Base-by-base conservation (phyloP, 2,329 filamentous ascomycete species). In the Penicillium sp. region DNA sequence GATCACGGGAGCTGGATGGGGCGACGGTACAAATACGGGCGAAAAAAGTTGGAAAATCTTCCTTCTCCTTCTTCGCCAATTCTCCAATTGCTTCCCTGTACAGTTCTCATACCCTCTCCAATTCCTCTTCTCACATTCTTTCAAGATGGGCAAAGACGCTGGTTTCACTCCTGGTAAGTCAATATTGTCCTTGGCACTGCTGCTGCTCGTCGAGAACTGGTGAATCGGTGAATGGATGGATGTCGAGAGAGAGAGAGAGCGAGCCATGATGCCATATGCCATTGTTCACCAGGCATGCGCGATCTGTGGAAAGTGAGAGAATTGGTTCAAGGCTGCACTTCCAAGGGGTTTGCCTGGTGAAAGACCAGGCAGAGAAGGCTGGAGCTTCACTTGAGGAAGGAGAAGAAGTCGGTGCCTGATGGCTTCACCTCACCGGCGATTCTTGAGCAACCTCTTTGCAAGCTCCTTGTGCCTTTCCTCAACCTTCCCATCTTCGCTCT, bases 1-100 rank as follows among this genome's bases (percentile, higher is more conserved):
- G 67, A 72, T 75, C 72, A 74, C 73, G 73, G 73, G 72, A 72
- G 65, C 56, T 56, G 59, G 64, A 66, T 68, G 70, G 70, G 66
- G 67, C 68, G 55, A 60, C 69, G 62, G 62, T 74, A 74, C 70
- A 74, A 75, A 74, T 73, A 70, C 66, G 22, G 10, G 36, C n/a
- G 11, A n/a, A 18, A 41, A 41, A 52, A 33, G 63, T 62, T 59
- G 64, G 64, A 70, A 70, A 71, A 70, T 70, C 70, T 75, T 70
- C 66, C 65, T 69, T 67, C 58, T 61, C 60, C 53, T 58, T 64
- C 54, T 39, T 35, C 36, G 31, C 52, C 65, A 50, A 53, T 58
- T 55, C 59, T 55, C 60, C 37, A 62, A 57, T 55, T 47, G 18
- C 49, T 33, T 56, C 60, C 44, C 56, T 69, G 57, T 68, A 70